Evolutionary conservation across 306 rosid species (phyloP).

Genomic region (Lotus japonicus): DNA sequence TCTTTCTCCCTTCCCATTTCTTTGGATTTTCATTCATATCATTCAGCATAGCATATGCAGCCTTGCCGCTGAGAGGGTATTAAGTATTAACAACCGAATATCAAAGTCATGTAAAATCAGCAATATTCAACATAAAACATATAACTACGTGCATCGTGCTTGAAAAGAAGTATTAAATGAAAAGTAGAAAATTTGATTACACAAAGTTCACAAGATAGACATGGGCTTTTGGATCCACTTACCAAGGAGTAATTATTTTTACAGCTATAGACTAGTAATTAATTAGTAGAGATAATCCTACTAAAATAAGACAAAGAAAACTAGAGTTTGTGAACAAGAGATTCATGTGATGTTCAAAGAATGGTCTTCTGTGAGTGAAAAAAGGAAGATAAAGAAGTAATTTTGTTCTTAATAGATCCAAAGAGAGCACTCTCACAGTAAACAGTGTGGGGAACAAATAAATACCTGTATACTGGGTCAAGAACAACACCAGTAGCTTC

Average conservation of each 20-base stretch:
- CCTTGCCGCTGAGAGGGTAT: constrained; percentile 66
- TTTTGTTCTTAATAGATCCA: background rate
- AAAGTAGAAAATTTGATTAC: no score
- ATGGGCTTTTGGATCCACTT: background rate
- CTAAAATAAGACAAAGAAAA: background rate
- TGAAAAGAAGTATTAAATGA: no score
- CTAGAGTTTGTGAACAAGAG: background rate
- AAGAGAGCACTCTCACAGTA: background rate
- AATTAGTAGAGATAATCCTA: constrained; percentile 12
- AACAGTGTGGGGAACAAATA: background rate
- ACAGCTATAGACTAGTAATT: background rate
- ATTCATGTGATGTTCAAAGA: background rate
- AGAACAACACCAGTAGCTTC: constrained; percentile 79
- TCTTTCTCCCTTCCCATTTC: constrained; percentile 93
- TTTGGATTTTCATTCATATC: constrained; percentile 69
- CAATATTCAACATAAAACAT: constrained; percentile 8
- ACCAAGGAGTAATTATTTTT: no score
- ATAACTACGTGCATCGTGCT: background rate
- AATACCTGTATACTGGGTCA: constrained; percentile 91
- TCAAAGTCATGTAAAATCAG: background rate
- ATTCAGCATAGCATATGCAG: constrained; percentile 62
- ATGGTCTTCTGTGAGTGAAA: background rate
- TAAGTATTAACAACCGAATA: background rate
- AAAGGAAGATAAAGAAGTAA: background rate
- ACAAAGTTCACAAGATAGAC: background rate